Base-by-base conservation (phyloP, 345 rosid genomes). In the Euphorbia peplus region DNA sequence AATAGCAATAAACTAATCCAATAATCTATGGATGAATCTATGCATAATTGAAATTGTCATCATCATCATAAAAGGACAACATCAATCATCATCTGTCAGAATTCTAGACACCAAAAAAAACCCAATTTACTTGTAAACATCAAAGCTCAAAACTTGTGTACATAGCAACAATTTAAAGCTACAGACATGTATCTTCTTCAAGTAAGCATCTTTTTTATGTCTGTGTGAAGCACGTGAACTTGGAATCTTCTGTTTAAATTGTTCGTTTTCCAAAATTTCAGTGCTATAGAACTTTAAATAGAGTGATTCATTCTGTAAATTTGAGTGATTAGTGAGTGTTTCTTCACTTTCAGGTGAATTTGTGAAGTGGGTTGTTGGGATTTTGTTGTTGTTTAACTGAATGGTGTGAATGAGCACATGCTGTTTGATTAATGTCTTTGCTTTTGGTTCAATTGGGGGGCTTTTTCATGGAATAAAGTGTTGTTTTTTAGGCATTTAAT, bases 331-430 rank as follows among this genome's bases (percentile, higher is more conserved):
- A 14, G 39, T 57, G 21, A 57, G 16, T 57, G 35, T 21, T 32
- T 19, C 22, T 50, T 24, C 22, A 50, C 9, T 59, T 32, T 60
- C 64, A 61, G 32, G 66, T 63, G 66, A 42, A 22, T 42, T 42
- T 44, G 19, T 25, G 8, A 63, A 42, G 35, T 63, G 50, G n/a
- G 18, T 39, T 8, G 37, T 39, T 18, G 41, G 50, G 6, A 15
- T n/a, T 9, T 0, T 8, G 10, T 13, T 10, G 12, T 62, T 62
- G 2, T 42, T 55, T 16, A 28, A 57, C 15, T 28, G 54, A 50
- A 50, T 28, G 19, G 35, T 16, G 22, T 37, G 64, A 29, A 60
- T 37, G 48, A 11, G 52, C 66, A 62, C 35, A 24, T 62, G 52
- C 12, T 48, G 42, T 39, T 5, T 30, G 62, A 29, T 58, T 29